Percentiles rank a stretch among this genome's conserved stretches.
Conservation (phyloP, 148 eudicot genomes). For the Nepenthes mirabilis region DNA sequence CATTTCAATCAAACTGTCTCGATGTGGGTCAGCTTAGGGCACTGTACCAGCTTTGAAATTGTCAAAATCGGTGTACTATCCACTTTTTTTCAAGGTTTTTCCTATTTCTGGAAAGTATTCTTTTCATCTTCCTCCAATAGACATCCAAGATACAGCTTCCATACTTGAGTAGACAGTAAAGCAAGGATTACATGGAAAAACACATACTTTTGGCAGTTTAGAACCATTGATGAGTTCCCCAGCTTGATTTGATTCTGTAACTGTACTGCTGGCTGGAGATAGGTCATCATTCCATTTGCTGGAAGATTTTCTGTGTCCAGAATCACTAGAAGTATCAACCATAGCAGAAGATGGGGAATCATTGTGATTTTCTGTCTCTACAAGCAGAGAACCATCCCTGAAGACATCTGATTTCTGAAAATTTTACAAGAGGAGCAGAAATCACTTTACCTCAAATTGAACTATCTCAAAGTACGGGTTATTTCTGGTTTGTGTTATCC, state of each 20-base stretch:
- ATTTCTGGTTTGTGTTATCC: not conserved
- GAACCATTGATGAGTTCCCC: conserved; percentile 30
- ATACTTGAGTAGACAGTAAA: not conserved
- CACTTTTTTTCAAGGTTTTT: too few species aligned
- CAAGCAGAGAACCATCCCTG: conserved; percentile 23
- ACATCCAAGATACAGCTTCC: not conserved
- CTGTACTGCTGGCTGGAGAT: conserved; percentile 27
- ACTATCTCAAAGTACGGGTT: not conserved
- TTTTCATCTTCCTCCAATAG: too few species aligned
- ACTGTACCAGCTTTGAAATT: too few species aligned
- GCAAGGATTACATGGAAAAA: conserved; percentile 4
- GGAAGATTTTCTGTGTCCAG: conserved; percentile 34
- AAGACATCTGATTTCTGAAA: conserved; percentile 12
- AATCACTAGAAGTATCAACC: conserved; percentile 21
- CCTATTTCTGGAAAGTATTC: too few species aligned
- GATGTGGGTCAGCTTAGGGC: too few species aligned
- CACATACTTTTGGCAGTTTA: conserved; percentile 31
- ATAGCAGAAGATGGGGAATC: conserved; percentile 32
- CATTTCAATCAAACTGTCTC: too few species aligned
- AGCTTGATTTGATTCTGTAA: conserved; percentile 44
- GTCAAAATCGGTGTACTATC: too few species aligned
- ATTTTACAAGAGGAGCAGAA: not conserved
- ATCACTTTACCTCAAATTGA: not conserved
- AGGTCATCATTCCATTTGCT: conserved; percentile 43
- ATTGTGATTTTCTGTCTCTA: conserved; percentile 24